A percentile compares a stretch with the other conserved stretches of the same genome.
Conservation (phyloP, 306 rosid species). For the Quercus variabilis region DNA sequence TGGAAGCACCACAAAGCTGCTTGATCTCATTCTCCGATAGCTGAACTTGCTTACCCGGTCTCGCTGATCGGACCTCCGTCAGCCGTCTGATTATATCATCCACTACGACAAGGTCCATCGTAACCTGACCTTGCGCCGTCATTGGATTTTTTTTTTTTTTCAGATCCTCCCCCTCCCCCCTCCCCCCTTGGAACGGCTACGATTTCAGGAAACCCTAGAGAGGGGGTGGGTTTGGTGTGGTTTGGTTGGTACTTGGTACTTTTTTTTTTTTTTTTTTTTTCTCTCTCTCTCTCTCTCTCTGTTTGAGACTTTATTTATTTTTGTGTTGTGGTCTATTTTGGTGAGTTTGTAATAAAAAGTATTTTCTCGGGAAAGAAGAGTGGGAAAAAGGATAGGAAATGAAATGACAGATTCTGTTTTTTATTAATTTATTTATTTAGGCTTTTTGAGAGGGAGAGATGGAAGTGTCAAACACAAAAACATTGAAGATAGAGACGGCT, state of each 20-base stretch:
- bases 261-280: no score
- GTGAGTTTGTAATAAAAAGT: background rate
- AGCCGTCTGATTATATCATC: constrained; percentile 88
- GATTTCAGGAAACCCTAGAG: constrained; percentile 20
- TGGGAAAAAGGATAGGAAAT: background rate
- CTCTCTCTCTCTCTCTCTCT: no score
- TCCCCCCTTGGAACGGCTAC: background rate
- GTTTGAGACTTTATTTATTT: no score
- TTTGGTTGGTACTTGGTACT: background rate
- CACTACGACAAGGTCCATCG: constrained; percentile 66
- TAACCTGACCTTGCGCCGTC: constrained; percentile 58
- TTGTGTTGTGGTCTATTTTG: background rate
- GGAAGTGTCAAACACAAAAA: background rate
- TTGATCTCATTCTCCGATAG: constrained; percentile 91
- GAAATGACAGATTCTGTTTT: background rate
- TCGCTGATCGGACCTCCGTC: constrained; percentile 72
- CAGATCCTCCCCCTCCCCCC: constrained; percentile 2
- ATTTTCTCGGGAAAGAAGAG: background rate
- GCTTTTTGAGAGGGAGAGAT: background rate
- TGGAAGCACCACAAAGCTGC: constrained; percentile 76
- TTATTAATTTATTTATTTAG: background rate
- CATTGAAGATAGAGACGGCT: constrained; percentile 16
- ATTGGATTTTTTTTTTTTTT: constrained; percentile 24
- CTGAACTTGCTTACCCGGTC: constrained; percentile 90
- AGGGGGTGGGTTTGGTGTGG: background rate